These are phyloP conservation scores for Phialophora verrucosa DNA, from an alignment of 2,329 filamentous ascomycete genomes.

Conservation along the genomic window DNA sequence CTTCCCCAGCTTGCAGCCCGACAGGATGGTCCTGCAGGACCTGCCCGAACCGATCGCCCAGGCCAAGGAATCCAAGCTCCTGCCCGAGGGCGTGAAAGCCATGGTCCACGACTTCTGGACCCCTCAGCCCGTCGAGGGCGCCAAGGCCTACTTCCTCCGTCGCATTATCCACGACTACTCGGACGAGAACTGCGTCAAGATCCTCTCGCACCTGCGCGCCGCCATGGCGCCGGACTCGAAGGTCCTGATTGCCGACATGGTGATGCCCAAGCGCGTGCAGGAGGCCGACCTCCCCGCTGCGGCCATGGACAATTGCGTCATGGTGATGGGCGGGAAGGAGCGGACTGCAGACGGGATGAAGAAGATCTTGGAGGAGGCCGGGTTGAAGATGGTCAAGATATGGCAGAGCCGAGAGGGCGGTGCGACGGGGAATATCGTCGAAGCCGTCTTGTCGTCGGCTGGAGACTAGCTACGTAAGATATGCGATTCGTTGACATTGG, in stretches of 20 bases:
- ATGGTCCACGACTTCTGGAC: conserved; percentile 37
- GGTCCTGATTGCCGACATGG: conserved; percentile 42
- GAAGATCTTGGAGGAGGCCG: conserved; percentile 38
- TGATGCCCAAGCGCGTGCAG: conserved; percentile 38
- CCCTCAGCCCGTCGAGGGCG: conserved; percentile 35
- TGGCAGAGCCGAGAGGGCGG: conserved; percentile 33
- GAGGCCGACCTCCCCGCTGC: conserved; percentile 37
- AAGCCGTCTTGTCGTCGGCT: conserved; percentile 32
- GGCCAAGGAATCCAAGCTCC: conserved; percentile 23
- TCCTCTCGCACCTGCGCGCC: conserved; percentile 37
- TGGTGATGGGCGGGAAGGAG: conserved; percentile 41
- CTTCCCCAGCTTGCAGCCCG: conserved; percentile 19
- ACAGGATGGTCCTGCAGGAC: conserved; percentile 32
- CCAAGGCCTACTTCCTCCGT: conserved; percentile 44
- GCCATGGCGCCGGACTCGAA: conserved; percentile 37
- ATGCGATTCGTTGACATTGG: not conserved
- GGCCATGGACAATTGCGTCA: conserved; percentile 41
- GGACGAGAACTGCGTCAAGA: conserved; percentile 35
- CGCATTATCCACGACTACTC: conserved; percentile 44
- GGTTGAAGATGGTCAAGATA: conserved; percentile 39
- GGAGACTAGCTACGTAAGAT: not conserved
- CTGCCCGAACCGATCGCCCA: conserved; percentile 22
- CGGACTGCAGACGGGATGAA: conserved; percentile 40
- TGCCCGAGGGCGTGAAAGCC: conserved; percentile 27
- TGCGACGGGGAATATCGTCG: conserved; percentile 38